phyloP scores from a whole-genome alignment of 2,329 filamentous ascomycete species.

The Botrytis hyacinthi region DNA sequence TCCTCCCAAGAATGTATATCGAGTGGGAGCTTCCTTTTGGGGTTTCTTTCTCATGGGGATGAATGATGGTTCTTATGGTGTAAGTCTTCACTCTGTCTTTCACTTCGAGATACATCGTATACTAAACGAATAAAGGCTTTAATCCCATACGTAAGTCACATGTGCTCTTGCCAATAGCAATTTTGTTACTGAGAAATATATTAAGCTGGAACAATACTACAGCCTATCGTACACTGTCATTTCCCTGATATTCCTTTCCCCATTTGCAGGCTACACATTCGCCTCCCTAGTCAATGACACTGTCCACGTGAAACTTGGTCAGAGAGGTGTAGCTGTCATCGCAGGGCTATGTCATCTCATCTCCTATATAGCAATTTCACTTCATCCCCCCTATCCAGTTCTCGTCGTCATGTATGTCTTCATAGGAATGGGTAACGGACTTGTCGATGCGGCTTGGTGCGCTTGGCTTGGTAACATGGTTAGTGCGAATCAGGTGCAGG shows the following conservation, averaged over 20 bases:
- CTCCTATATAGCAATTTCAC: constrained; percentile 45
- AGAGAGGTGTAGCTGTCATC: constrained; percentile 53
- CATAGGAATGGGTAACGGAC: constrained; percentile 68
- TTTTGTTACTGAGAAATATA: neutral
- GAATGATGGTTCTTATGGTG: constrained; percentile 27
- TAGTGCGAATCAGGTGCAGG: constrained; percentile 67
- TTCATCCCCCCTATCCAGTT: constrained; percentile 68
- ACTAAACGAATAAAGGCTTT: constrained; percentile 42
- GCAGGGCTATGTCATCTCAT: constrained; percentile 26
- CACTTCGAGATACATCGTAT: neutral
- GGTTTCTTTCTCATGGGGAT: constrained; percentile 57
- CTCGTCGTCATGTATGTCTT: constrained; percentile 64
- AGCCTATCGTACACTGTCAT: constrained; percentile 59
- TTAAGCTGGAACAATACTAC: constrained; percentile 50
- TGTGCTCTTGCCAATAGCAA: too few species aligned
- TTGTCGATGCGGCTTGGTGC: constrained; percentile 61
- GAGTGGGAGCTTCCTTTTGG: constrained; percentile 58
- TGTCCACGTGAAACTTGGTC: constrained; percentile 57
- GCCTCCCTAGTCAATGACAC: constrained; percentile 64
- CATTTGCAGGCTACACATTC: constrained; percentile 61
- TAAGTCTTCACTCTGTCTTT: constrained; percentile 20
- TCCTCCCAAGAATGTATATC: constrained; percentile 56
- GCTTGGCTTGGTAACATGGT: constrained; percentile 66
- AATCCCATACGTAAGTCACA: constrained; percentile 41
- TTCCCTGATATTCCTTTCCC: constrained; percentile 65